phyloP scores from a whole-genome alignment of 495 filamentous ascomycete species.

The Hyaloscypha finlandica region DNA sequence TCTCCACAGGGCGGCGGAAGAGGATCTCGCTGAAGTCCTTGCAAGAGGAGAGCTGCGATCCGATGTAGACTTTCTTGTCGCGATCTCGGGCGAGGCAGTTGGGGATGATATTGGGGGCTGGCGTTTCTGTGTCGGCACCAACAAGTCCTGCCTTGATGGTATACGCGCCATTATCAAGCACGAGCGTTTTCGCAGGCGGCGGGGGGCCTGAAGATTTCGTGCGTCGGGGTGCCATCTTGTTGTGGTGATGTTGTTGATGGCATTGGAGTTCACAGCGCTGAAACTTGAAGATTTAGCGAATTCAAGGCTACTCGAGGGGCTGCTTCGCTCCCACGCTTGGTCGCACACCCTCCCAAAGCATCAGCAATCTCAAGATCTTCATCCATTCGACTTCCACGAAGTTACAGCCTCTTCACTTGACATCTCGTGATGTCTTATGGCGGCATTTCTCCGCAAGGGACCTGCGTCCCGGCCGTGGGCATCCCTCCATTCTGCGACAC shows the following conservation, averaged over 20 bases:
- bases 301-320: too few species aligned
- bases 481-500: background rate
- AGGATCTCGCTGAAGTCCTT: constrained; percentile 86
- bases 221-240: constrained; percentile 46
- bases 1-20: constrained; percentile 91
- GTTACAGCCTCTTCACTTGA: too few species aligned
- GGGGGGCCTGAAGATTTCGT: constrained; percentile 43
- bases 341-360: too few species aligned
- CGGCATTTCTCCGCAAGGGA: too few species aligned
- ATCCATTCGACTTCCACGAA: too few species aligned
- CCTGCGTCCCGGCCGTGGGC: too few species aligned
- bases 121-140: constrained; percentile 19
- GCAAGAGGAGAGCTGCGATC: constrained; percentile 76
- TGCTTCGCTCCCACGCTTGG: too few species aligned
- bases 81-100: constrained; percentile 88
- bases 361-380: too few species aligned
- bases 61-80: constrained; percentile 75
- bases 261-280: background rate
- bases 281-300: too few species aligned
- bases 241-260: background rate
- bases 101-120: constrained; percentile 56
- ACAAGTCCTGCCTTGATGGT: constrained; percentile 91
- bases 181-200: constrained; percentile 67
- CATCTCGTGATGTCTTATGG: too few species aligned
- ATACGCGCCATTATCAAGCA: constrained; percentile 93